A percentile compares a stretch with the other conserved stretches of the same genome.
Conservation (phyloP, 768 basidiomycete species). For the Termitomyces sp. region DNA sequence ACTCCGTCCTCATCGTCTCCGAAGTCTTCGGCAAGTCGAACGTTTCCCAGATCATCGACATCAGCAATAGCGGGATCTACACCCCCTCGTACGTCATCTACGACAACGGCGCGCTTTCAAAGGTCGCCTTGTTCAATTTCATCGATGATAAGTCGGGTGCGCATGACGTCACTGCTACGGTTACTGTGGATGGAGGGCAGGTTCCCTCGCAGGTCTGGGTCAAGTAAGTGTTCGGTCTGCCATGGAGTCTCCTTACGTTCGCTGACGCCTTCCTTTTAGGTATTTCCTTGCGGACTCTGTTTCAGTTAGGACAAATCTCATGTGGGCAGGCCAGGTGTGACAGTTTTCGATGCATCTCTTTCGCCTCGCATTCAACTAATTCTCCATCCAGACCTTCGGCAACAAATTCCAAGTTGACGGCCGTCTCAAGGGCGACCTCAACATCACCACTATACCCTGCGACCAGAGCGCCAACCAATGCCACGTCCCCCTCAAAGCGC, state of each 20-base stretch:
- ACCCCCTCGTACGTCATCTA: conserved; percentile 76
- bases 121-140: conserved; percentile 73
- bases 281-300: conserved; percentile 57
- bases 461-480: conserved; percentile 51
- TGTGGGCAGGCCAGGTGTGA: conserved; percentile 72
- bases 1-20: conserved; percentile 65
- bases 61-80: conserved; percentile 45
- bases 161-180: conserved; percentile 46
- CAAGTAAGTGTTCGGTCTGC: conserved; percentile 43
- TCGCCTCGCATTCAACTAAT: background rate
- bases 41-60: conserved; percentile 63
- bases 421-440: conserved; percentile 49
- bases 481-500: conserved; percentile 59
- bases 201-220: conserved; percentile 39
- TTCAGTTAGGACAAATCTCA: conserved; percentile 59
- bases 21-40: conserved; percentile 69
- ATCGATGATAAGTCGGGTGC: conserved; percentile 56
- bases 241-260: no score
- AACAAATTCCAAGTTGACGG: conserved; percentile 65
- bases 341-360: conserved; percentile 6
- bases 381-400: conserved; percentile 53
- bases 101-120: conserved; percentile 58
- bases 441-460: conserved; percentile 59
- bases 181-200: conserved; percentile 42
- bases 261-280: conserved; percentile 23